These are phyloP conservation scores for Suillus luteus DNA, from an alignment of 768 basidiomycete genomes.

Conservation along the genomic window DNA sequence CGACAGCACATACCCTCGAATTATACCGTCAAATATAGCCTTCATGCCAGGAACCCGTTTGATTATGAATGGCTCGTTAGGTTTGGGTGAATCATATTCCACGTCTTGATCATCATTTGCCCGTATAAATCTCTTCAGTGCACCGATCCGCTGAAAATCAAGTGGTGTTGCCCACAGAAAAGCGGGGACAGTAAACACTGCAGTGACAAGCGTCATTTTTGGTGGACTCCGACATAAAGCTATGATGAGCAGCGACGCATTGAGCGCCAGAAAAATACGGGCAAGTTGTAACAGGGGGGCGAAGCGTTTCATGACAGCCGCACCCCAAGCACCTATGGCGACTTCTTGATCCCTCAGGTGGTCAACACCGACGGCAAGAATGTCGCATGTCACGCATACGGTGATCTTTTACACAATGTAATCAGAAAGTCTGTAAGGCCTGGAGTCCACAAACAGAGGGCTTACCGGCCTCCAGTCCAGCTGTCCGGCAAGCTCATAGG, in stretches of 20 bases:
- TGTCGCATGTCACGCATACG: neutral
- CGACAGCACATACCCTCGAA: neutral
- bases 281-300: neutral
- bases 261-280: neutral
- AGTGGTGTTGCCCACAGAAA: neutral
- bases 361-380: neutral
- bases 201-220: neutral
- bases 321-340: neutral
- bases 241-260: neutral
- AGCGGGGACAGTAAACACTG: neutral
- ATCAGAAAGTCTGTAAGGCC: neutral
- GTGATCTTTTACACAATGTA: neutral
- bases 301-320: neutral
- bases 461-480: constrained; percentile 6
- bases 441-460: neutral
- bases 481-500: neutral
- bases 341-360: constrained; percentile 2
- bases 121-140: neutral
- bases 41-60: constrained; percentile 3
- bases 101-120: neutral
- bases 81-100: neutral
- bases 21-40: neutral
- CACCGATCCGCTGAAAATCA: neutral
- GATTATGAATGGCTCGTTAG: neutral
- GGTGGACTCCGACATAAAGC: neutral